Evolutionary conservation across 495 filamentous ascomycete species (phyloP).

Genomic region (Jackrogersella multiformis): DNA sequence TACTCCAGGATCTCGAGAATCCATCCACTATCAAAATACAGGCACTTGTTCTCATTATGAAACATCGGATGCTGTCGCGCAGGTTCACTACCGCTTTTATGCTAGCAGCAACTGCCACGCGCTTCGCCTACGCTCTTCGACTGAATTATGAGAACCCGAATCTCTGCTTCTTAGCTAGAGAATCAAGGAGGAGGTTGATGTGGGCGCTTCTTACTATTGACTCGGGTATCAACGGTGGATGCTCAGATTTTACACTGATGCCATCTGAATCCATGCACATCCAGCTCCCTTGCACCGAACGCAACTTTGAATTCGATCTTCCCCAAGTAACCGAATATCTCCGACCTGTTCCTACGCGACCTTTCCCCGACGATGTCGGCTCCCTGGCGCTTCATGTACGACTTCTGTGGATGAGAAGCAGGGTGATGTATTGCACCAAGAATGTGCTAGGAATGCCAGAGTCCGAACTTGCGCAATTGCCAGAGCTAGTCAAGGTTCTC

Average conservation of each 20-base stretch:
- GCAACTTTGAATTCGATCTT: constrained; percentile 62
- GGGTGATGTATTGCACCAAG: constrained; percentile 55
- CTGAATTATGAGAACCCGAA: constrained; percentile 59
- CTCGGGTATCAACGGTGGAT: constrained; percentile 55
- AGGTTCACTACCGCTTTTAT: constrained; percentile 59
- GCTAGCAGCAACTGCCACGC: constrained; percentile 56
- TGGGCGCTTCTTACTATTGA: constrained; percentile 63
- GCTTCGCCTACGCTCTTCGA: constrained; percentile 58
- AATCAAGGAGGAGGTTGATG: constrained; percentile 61
- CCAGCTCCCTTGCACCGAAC: constrained; percentile 61
- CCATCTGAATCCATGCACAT: constrained; percentile 55
- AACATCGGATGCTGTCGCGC: constrained; percentile 58
- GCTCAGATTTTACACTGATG: constrained; percentile 58
- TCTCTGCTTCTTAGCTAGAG: constrained; percentile 59
- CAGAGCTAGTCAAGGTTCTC: constrained; percentile 51
- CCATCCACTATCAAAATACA: constrained; percentile 59
- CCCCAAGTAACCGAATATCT: constrained; percentile 58
- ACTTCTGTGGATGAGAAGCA: constrained; percentile 57
- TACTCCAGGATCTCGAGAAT: constrained; percentile 56
- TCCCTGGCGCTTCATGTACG: constrained; percentile 59
- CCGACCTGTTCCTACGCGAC: constrained; percentile 45
- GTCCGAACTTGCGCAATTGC: constrained; percentile 51
- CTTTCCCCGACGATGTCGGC: constrained; percentile 58
- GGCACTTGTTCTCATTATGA: constrained; percentile 58
- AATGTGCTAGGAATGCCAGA: constrained; percentile 46